Base-by-base conservation (phyloP, 2,329 filamentous ascomycete genomes). In the Pseudocercospora crystallina region DNA sequence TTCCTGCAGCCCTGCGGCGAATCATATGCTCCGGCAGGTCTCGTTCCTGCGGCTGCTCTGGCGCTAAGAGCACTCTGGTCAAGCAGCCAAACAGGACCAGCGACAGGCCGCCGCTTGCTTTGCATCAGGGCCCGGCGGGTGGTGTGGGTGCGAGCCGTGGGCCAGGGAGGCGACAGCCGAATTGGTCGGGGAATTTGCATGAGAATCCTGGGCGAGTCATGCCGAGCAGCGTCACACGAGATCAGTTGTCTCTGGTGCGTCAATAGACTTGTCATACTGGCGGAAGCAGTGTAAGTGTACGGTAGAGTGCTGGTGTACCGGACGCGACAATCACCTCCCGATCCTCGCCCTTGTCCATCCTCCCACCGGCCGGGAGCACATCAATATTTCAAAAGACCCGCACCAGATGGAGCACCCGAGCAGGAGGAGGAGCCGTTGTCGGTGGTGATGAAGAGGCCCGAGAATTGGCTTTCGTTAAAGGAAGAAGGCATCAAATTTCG, bases 1-100 rank as follows among this genome's bases (percentile, higher is more conserved):
- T 53, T 56, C 49, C 40, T 55, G 53, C 53, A 53, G 53, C 37
- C 40, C 45, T 53, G 43, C 47, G 32, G 38, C 51, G 39, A 50
- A 47, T 43, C 31, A 45, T 37, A 39, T 30, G 33, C 10, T 20
- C 31, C 8, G 7, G 20, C 12, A 17, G 41, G 29, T 38, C 42
- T 40, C 40, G 52, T 51, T 44, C 52, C 52, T 51, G 52, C 52
- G 49, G 33, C 44, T 30, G 29, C 43, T 29, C 17, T 17, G 33
- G 50, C 50, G 50, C 45, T 52, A 52, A 37, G 32, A 43, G 14
- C 38, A 38, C 20, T 34, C 20, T 38, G 32, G 49, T 47, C 39
- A 47, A 29, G 14, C 20, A 45, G 49, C 49, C 38, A 46, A 46
- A 45, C 31, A 47, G 30, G 31, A 32, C 17, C 37, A 42, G 49